These are phyloP conservation scores for Scutellaria barbata DNA, from an alignment of 257 asterid species.

Conservation along the genomic window DNA sequence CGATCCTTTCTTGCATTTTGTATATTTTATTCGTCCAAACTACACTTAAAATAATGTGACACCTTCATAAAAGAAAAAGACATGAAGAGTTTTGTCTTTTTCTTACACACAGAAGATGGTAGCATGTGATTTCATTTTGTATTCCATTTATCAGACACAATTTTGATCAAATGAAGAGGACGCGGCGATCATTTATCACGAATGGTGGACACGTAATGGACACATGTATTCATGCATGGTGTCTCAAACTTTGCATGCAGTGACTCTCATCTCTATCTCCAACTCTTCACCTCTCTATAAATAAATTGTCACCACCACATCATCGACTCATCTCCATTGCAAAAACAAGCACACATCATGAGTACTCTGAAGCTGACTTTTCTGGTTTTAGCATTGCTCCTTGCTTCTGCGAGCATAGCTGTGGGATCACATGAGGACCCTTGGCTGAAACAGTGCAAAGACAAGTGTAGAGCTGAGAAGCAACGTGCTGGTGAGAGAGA, in stretches of 20 bases:
- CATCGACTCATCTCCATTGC: background rate
- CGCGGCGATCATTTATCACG: conserved; percentile 38
- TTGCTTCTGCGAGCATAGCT: conserved; percentile 35
- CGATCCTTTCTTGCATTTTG: no score
- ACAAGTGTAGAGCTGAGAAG: conserved; percentile 36
- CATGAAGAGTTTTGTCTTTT: no score
- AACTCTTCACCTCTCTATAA: conserved; percentile 30
- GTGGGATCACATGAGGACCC: conserved; percentile 37
- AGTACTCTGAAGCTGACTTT: conserved; percentile 16
- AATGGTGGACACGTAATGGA: conserved; percentile 38
- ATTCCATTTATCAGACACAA: no score
- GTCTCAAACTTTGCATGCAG: conserved; percentile 1
- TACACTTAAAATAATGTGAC: no score
- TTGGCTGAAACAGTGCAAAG: conserved; percentile 42
- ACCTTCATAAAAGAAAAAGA: no score
- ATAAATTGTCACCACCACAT: background rate
- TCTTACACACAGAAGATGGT: no score
- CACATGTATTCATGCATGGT: conserved; percentile 55
- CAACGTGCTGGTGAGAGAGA: conserved; percentile 20
- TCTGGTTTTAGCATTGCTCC: conserved; percentile 33
- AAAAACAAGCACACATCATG: background rate
- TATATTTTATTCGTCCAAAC: no score
- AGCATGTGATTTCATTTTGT: no score
- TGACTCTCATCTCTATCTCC: conserved; percentile 27
- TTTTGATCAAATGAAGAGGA: background rate